Conservation (phyloP, 805 yeast species). For the baker's yeast (Saccharomyces cerevisiae) region DNA sequence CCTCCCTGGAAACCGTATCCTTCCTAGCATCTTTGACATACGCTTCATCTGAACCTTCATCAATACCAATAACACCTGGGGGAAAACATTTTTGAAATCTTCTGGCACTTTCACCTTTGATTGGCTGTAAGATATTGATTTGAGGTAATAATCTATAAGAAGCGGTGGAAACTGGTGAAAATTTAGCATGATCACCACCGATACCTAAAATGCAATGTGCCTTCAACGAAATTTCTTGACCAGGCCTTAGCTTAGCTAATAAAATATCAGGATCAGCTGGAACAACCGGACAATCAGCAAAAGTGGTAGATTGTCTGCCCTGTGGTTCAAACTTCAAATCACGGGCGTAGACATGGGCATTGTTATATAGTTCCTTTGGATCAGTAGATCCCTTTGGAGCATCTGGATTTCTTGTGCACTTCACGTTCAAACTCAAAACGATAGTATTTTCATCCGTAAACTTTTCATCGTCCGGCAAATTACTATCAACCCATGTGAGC, state of each 20-base stretch:
- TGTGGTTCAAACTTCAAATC: constrained; percentile 88
- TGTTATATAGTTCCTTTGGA: constrained; percentile 75
- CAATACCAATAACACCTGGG: constrained; percentile 78
- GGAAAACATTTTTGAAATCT: constrained; percentile 88
- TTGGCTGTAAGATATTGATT: constrained; percentile 66
- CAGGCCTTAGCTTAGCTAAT: constrained; percentile 89
- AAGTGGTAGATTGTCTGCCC: constrained; percentile 71
- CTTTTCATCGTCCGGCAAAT: constrained; percentile 55
- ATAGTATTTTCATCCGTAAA: constrained; percentile 86
- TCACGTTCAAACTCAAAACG: constrained; percentile 70
- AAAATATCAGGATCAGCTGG: constrained; percentile 85
- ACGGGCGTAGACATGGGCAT: constrained; percentile 79
- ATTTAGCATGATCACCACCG: constrained; percentile 95
- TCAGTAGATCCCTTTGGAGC: constrained; percentile 72
- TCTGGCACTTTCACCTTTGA: constrained; percentile 65
- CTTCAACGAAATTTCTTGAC: constrained; percentile 86
- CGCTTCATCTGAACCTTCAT: constrained; percentile 54
- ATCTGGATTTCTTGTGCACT: constrained; percentile 78
- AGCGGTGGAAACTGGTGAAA: constrained; percentile 95
- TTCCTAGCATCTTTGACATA: constrained; percentile 81
- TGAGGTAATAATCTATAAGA: constrained; percentile 88
- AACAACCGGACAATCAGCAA: constrained; percentile 57
- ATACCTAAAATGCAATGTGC: constrained; percentile 88
- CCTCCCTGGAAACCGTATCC: constrained; percentile 96
- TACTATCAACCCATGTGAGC: constrained; percentile 71